Conservation (phyloP, 1,284 basidiomycete species). For the Hemileia vastatrix region DNA sequence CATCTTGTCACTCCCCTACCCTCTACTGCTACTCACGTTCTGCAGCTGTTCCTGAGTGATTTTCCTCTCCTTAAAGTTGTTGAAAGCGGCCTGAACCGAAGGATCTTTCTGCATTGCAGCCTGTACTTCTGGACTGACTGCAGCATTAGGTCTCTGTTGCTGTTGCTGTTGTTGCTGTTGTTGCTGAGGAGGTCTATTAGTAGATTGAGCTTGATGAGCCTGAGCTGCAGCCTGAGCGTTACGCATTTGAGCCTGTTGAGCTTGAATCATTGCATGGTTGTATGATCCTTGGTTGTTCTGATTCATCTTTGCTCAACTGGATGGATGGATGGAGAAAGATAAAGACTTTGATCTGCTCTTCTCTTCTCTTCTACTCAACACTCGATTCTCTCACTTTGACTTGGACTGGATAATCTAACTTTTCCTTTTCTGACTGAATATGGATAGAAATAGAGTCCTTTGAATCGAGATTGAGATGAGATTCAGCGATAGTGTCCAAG, state of each 20-base stretch:
- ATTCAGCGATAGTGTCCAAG: no score
- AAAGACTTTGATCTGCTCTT: not conserved
- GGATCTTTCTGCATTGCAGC: not conserved
- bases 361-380: not conserved
- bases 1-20: no score
- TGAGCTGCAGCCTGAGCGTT: slow-evolving; percentile 28
- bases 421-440: no score
- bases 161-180: slow-evolving; percentile 25
- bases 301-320: not conserved
- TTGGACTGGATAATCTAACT: no score
- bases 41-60: no score
- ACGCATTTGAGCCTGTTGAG: slow-evolving; percentile 31
- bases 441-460: no score
- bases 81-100: no score
- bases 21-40: no score
- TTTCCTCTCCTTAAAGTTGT: no score
- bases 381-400: not conserved
- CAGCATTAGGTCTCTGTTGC: not conserved
- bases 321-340: not conserved
- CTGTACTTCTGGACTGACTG: not conserved
- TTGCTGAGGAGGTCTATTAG: slow-evolving; percentile 18
- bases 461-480: no score
- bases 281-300: slow-evolving; percentile 17
- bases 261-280: slow-evolving; percentile 27
- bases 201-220: slow-evolving; percentile 22